Conservation (phyloP, 192 early-diverging fungal species). For the Globomyces pollinis-pini region DNA sequence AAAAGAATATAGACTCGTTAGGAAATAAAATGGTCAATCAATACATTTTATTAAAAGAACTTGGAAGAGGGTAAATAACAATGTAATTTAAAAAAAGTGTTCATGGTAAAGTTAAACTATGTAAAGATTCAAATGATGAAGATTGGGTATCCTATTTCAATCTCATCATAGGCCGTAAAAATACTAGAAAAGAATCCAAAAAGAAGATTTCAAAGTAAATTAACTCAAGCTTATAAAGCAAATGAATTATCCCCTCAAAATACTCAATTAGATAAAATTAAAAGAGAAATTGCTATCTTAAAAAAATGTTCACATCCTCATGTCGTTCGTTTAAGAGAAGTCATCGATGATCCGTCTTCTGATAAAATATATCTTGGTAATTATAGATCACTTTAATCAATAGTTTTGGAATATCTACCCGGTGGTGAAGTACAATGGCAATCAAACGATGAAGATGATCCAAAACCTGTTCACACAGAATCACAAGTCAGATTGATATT, state of each 20-base stretch:
- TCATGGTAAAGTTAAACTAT: constrained; percentile 94
- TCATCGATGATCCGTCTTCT: constrained; percentile 87
- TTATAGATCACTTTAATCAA: constrained; percentile 25
- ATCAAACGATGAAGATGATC: constrained; percentile 21
- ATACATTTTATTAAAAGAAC: constrained; percentile 82
- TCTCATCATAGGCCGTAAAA: constrained; percentile 63
- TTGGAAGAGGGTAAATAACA: constrained; percentile 94
- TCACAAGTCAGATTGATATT: constrained; percentile 72
- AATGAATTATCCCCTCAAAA: constrained; percentile 22
- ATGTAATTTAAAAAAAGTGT: too few relatives aligned
- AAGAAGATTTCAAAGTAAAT: constrained; percentile 35
- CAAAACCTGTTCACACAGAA: constrained; percentile 52
- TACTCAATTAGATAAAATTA: constrained; percentile 72
- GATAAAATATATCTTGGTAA: constrained; percentile 87
- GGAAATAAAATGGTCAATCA: constrained; percentile 96
- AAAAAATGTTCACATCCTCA: constrained; percentile 92
- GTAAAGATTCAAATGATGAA: constrained; percentile 70
- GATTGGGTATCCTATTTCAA: too few relatives aligned
- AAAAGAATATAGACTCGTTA: constrained; percentile 73
- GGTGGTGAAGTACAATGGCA: constrained; percentile 92
- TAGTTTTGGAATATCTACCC: constrained; percentile 82
- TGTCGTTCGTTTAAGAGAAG: constrained; percentile 81
- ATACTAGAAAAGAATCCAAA: constrained; percentile 58
- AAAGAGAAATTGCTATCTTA: constrained; percentile 90
- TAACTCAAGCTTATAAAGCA: constrained; percentile 48